Evolutionary conservation across 805 yeast species (phyloP).

Genomic region (Millerozyma acaciae): DNA sequence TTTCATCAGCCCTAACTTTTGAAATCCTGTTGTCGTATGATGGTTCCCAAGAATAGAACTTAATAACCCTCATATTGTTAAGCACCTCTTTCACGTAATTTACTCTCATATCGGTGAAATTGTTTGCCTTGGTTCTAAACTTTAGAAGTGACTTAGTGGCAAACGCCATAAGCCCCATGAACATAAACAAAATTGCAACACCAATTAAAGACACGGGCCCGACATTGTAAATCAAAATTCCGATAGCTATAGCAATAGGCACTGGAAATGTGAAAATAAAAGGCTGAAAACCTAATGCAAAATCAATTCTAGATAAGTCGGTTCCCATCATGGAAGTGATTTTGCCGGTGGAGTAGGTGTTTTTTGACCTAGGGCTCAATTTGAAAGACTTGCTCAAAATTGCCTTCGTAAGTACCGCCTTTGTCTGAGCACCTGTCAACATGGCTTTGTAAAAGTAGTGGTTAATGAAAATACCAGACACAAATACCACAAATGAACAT

Average conservation of each 20-base stretch:
- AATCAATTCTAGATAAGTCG: slow-evolving; percentile 76
- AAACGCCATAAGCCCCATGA: slow-evolving; percentile 43
- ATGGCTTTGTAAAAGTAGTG: slow-evolving; percentile 61
- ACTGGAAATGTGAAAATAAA: slow-evolving; percentile 62
- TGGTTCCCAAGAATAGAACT: slow-evolving; percentile 87
- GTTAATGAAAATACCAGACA: slow-evolving; percentile 41
- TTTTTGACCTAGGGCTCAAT: slow-evolving; percentile 54
- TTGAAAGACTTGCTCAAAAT: slow-evolving; percentile 64
- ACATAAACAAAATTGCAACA: slow-evolving; percentile 50
- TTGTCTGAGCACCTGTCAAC: slow-evolving; percentile 64
- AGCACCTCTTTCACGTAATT: slow-evolving; percentile 73
- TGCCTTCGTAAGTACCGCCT: slow-evolving; percentile 68
- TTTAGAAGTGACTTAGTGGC: slow-evolving; percentile 50
- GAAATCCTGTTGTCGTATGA: slow-evolving; percentile 62
- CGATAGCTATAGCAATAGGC: slow-evolving; percentile 59
- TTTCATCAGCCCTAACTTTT: slow-evolving; percentile 57
- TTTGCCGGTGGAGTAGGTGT: slow-evolving; percentile 61
- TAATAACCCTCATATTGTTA: slow-evolving; percentile 73
- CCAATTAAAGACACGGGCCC: slow-evolving; percentile 78
- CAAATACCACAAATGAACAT: slow-evolving; percentile 25
- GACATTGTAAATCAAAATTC: slow-evolving; percentile 58
- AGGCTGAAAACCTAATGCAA: slow-evolving; percentile 68
- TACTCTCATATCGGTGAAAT: slow-evolving; percentile 73
- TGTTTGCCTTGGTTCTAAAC: slow-evolving; percentile 55
- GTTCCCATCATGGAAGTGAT: slow-evolving; percentile 78